These are phyloP conservation scores for Penicillium sp. DNA, from an alignment of 2,329 filamentous ascomycete genomes.

Conservation along the genomic window DNA sequence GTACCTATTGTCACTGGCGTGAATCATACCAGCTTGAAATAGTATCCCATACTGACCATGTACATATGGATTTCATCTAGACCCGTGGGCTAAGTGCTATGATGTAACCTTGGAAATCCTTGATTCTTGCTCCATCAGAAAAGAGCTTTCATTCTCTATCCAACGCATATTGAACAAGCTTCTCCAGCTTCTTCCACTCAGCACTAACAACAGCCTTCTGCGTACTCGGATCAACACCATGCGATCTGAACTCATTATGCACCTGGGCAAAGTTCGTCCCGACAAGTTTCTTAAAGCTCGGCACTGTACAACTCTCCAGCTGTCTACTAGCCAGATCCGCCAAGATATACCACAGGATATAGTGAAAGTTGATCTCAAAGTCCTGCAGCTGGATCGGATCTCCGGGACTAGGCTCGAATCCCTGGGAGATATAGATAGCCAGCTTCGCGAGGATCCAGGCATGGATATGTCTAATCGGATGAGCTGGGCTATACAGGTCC, in stretches of 20 bases:
- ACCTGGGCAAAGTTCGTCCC: slow-evolving; percentile 25
- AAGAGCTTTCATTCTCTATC: slow-evolving; percentile 12
- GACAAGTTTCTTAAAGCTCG: slow-evolving; percentile 28
- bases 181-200: slow-evolving; percentile 50
- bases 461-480: slow-evolving; percentile 53
- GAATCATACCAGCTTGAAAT: slow-evolving; percentile 1
- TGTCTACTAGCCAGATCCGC: slow-evolving; percentile 25
- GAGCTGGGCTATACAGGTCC: slow-evolving; percentile 46
- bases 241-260: slow-evolving; percentile 24
- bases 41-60: background rate
- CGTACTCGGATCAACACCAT: slow-evolving; percentile 25
- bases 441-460: slow-evolving; percentile 33
- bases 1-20: slow-evolving; percentile 7
- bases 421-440: slow-evolving; percentile 27
- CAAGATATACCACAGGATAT: slow-evolving; percentile 35
- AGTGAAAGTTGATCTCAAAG: slow-evolving; percentile 27
- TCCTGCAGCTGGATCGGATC: slow-evolving; percentile 19
- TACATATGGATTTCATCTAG: background rate
- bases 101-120: too few species aligned
- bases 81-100: too few species aligned
- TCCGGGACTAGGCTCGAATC: slow-evolving; percentile 14
- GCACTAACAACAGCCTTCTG: slow-evolving; percentile 24
- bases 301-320: slow-evolving; percentile 26
- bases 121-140: too few species aligned
- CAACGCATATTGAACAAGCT: slow-evolving; percentile 25